Evolutionary conservation across 192 early-diverging fungal genomes (phyloP).

Genomic region (Rhizophagus sp.): DNA sequence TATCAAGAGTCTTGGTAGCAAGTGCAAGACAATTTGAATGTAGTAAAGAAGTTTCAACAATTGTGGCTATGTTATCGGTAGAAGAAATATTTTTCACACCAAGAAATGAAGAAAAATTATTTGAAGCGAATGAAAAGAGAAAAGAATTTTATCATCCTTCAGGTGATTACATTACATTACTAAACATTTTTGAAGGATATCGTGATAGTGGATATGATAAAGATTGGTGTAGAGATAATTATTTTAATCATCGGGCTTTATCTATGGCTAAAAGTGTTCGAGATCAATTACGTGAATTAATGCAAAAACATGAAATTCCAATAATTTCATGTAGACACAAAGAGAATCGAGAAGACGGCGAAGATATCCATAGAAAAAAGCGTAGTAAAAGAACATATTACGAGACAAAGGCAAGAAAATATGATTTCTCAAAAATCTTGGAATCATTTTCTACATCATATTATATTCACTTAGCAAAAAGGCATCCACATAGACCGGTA

Average conservation of each 20-base stretch:
- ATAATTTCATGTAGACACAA: slow-evolving; percentile 23
- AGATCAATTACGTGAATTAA: slow-evolving; percentile 84
- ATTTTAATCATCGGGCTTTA: slow-evolving; percentile 79
- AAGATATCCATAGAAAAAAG: slow-evolving; percentile 64
- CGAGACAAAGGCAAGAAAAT: background rate
- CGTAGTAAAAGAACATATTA: slow-evolving; percentile 46
- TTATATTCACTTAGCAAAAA: slow-evolving; percentile 93
- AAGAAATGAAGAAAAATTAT: slow-evolving; percentile 68
- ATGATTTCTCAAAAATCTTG: slow-evolving; percentile 55
- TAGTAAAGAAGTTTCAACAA: slow-evolving; percentile 83
- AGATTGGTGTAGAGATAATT: slow-evolving; percentile 93
- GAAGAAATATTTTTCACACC: slow-evolving; percentile 88
- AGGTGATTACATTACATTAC: slow-evolving; percentile 89
- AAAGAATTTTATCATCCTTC: slow-evolving; percentile 85
- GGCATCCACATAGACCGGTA: slow-evolving; percentile 64
- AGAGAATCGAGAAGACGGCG: slow-evolving; percentile 9
- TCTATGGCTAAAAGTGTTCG: slow-evolving; percentile 81
- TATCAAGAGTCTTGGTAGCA: slow-evolving; percentile 85
- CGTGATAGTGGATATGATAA: slow-evolving; percentile 59
- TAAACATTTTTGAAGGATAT: slow-evolving; percentile 85
- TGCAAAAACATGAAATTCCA: slow-evolving; percentile 73
- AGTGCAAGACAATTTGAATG: slow-evolving; percentile 76
- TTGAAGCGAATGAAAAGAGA: slow-evolving; percentile 80
- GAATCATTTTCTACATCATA: slow-evolving; percentile 88
- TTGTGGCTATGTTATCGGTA: slow-evolving; percentile 91